A percentile compares a stretch with the other conserved stretches of the same genome.
Evolutionary conservation across 129 eudicot species (phyloP).

Genomic region (Centaurea solstitialis): DNA sequence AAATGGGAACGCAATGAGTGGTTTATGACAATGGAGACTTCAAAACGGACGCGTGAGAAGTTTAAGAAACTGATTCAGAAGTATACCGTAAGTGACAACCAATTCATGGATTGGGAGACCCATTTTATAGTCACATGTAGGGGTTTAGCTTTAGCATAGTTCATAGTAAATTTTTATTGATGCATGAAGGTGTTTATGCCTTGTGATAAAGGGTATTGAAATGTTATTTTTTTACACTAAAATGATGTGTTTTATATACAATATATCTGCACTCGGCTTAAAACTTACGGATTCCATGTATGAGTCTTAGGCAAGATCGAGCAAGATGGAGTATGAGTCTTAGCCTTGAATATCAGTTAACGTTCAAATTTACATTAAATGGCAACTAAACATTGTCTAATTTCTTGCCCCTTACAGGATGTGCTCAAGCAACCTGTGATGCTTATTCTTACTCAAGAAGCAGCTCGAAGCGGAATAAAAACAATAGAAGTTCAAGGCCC

Average conservation of each 20-base stretch:
- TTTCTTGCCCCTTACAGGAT: conserved; percentile 46
- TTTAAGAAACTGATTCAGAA: conserved; percentile 70
- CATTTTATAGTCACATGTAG: no score
- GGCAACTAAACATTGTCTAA: neutral
- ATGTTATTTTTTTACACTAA: neutral
- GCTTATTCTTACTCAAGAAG: conserved; percentile 52
- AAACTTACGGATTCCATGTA: no score
- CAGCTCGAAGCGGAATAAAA: conserved; percentile 47
- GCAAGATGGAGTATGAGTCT: no score
- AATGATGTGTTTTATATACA: neutral
- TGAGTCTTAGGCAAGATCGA: no score
- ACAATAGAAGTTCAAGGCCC: conserved; percentile 20
- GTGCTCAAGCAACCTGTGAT: conserved; percentile 74
- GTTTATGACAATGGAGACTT: conserved; percentile 56
- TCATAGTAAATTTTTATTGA: neutral
- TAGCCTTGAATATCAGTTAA: no score
- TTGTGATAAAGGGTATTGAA: neutral
- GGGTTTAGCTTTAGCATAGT: no score
- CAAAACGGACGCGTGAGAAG: conserved; percentile 67
- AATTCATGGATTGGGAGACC: neutral
- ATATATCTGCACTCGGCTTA: no score
- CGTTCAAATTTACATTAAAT: no score
- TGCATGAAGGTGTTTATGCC: neutral
- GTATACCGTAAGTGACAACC: conserved; percentile 65
- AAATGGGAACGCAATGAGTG: conserved; percentile 70